Evolutionary conservation across 208 protist genomes (phyloP).

Genomic region (Trypanosoma conorhini): DNA sequence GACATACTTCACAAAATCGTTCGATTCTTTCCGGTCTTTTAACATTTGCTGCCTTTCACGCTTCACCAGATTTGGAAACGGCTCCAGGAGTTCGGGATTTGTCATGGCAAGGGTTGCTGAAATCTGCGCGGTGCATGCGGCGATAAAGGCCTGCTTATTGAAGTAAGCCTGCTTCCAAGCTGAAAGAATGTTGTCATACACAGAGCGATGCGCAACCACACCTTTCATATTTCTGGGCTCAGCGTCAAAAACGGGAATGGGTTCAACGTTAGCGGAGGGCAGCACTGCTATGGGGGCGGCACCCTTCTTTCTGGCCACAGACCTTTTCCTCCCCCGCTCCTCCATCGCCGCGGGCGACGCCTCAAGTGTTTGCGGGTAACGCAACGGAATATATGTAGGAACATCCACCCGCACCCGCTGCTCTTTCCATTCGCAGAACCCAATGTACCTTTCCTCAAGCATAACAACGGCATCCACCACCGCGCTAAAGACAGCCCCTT

Average conservation of each 20-base stretch:
- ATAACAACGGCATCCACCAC: constrained; percentile 18
- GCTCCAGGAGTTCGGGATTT: constrained; percentile 13
- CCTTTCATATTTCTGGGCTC: constrained; percentile 30
- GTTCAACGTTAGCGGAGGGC: not conserved
- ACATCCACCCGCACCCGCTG: constrained; percentile 9
- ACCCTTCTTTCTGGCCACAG: constrained; percentile 8
- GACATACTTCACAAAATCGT: constrained; percentile 33
- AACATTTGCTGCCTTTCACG: constrained; percentile 31
- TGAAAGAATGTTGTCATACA: constrained; percentile 25
- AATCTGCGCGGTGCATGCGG: constrained; percentile 27
- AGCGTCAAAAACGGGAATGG: constrained; percentile 22
- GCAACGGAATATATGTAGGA: constrained; percentile 24
- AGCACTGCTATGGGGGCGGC: not conserved
- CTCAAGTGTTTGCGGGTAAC: constrained; percentile 12
- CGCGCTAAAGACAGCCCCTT: constrained; percentile 18
- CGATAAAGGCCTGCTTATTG: constrained; percentile 17
- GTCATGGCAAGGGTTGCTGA: constrained; percentile 15
- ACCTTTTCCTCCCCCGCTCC: constrained; percentile 17
- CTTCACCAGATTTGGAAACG: constrained; percentile 14
- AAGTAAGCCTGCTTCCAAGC: constrained; percentile 2
- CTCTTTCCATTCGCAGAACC: constrained; percentile 22
- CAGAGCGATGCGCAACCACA: constrained; percentile 30
- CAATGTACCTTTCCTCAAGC: constrained; percentile 22
- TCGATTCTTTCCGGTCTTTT: constrained; percentile 24
- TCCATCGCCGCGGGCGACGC: not conserved